These are phyloP conservation scores for Adiantum capillusveneris DNA, from an alignment of 75 land plant species.

Conservation along the genomic window DNA sequence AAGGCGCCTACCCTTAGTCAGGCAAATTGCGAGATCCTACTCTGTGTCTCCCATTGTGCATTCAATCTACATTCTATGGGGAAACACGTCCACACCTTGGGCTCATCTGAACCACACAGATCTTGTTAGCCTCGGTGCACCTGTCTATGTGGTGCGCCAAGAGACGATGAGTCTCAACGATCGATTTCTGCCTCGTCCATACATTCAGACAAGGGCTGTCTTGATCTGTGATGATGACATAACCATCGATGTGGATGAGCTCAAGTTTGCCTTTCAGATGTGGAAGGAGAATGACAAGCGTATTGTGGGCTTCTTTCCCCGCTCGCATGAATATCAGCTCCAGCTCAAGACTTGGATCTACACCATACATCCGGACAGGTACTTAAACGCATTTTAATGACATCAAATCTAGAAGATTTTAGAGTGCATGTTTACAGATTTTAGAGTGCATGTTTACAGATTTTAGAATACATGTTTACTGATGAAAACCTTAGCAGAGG, in stretches of 20 bases:
- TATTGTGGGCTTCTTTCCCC: conserved; percentile 68
- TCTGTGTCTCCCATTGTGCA: conserved; percentile 51
- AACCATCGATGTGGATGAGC: conserved; percentile 29
- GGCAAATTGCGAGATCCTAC: conserved; percentile 22
- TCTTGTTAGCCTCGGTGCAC: conserved; percentile 25
- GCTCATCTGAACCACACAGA: conserved; percentile 18
- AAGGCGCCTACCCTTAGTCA: too few species aligned
- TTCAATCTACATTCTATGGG: conserved; percentile 75
- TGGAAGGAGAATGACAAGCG: conserved; percentile 39
- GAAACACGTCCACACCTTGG: conserved; percentile 56
- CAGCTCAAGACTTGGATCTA: conserved; percentile 57
- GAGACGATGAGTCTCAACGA: conserved; percentile 55
- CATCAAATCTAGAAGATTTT: too few species aligned
- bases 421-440: too few species aligned
- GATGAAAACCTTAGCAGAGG: too few species aligned
- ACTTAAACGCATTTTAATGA: conserved; percentile 13
- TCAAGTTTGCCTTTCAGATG: conserved; percentile 57
- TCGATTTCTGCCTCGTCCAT: conserved; percentile 66
- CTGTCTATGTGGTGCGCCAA: conserved; percentile 26
- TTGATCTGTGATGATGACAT: conserved; percentile 82
- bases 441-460: too few species aligned
- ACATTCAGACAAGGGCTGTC: conserved; percentile 59
- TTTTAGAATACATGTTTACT: too few species aligned
- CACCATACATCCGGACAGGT: conserved; percentile 53
- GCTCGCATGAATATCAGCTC: conserved; percentile 67